Conservation (phyloP, 208 protist species). For the Trypanosoma brucei region DNA sequence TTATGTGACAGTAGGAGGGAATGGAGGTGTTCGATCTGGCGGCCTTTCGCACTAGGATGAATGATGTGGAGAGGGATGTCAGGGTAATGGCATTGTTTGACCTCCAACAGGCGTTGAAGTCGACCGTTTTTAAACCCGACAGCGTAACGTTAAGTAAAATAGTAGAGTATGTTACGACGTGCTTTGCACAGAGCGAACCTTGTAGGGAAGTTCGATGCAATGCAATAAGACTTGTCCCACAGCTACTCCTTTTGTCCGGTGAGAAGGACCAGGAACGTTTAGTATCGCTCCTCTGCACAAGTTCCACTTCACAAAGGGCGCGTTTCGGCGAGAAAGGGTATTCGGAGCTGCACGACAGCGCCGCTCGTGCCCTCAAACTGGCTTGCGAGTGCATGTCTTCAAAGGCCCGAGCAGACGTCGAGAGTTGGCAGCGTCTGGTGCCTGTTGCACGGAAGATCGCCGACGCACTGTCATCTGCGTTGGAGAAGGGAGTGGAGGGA, state of each 20-base stretch:
- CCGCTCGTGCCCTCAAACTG: conserved; percentile 40
- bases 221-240: conserved; percentile 30
- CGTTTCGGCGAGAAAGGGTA: conserved; percentile 21
- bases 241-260: conserved; percentile 19
- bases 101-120: conserved; percentile 32
- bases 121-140: conserved; percentile 11
- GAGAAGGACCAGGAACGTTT: conserved; percentile 31
- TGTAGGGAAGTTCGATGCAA: conserved; percentile 27
- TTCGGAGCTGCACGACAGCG: conserved; percentile 35
- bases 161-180: conserved; percentile 32
- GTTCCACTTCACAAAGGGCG: conserved; percentile 12
- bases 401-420: conserved; percentile 29
- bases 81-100: conserved; percentile 72
- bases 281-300: conserved; percentile 23
- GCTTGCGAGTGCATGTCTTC: conserved; percentile 34
- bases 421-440: conserved; percentile 34
- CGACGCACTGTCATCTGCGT: conserved; percentile 6
- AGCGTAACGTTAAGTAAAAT: conserved; percentile 16
- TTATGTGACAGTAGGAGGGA: conserved; percentile 6
- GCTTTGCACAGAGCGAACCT: conserved; percentile 35
- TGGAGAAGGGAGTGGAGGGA: not conserved
- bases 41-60: conserved; percentile 42
- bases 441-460: conserved; percentile 14
- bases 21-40: conserved; percentile 25
- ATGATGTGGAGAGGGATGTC: conserved; percentile 60